These are phyloP conservation scores for Suillus luteus DNA, from an alignment of 768 basidiomycete genomes.

Conservation along the genomic window DNA sequence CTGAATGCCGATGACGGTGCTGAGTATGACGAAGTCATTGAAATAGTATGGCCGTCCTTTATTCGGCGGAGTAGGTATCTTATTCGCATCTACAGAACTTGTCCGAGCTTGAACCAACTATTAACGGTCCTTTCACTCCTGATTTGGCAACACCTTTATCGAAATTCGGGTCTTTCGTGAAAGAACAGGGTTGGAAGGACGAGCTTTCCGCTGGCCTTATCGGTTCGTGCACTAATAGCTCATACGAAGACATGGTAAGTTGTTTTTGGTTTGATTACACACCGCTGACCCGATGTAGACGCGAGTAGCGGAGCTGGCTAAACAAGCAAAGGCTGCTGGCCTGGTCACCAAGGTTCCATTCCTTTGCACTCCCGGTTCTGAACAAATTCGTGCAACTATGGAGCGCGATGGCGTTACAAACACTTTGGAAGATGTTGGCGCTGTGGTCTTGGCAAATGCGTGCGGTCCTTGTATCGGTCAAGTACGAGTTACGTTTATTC, in stretches of 20 bases:
- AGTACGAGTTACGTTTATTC: slow-evolving; percentile 38
- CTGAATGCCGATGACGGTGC: slow-evolving; percentile 82
- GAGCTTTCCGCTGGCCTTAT: slow-evolving; percentile 90
- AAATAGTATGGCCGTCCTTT: slow-evolving; percentile 63
- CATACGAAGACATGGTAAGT: slow-evolving; percentile 90
- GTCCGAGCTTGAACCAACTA: slow-evolving; percentile 84
- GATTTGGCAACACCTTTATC: slow-evolving; percentile 94
- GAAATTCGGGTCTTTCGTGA: slow-evolving; percentile 77
- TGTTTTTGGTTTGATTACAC: not conserved
- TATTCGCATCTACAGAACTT: slow-evolving; percentile 57
- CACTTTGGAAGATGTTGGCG: slow-evolving; percentile 86
- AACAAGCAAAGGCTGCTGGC: slow-evolving; percentile 85
- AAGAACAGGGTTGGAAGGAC: slow-evolving; percentile 91
- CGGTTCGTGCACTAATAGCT: slow-evolving; percentile 99
- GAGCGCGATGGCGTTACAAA: slow-evolving; percentile 89
- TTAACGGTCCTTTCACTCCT: slow-evolving; percentile 98
- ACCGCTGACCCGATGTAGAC: slow-evolving; percentile 51
- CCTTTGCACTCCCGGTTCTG: slow-evolving; percentile 88
- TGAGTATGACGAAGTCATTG: slow-evolving; percentile 93
- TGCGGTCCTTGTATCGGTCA: slow-evolving; percentile 99
- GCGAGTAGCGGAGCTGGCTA: slow-evolving; percentile 86
- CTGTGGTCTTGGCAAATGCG: slow-evolving; percentile 92
- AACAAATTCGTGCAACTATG: slow-evolving; percentile 97
- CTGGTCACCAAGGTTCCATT: slow-evolving; percentile 84
- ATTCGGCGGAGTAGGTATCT: slow-evolving; percentile 4